Base-by-base conservation (phyloP, 2,329 filamentous ascomycete genomes). In the Furcasterigmium furcatum region DNA sequence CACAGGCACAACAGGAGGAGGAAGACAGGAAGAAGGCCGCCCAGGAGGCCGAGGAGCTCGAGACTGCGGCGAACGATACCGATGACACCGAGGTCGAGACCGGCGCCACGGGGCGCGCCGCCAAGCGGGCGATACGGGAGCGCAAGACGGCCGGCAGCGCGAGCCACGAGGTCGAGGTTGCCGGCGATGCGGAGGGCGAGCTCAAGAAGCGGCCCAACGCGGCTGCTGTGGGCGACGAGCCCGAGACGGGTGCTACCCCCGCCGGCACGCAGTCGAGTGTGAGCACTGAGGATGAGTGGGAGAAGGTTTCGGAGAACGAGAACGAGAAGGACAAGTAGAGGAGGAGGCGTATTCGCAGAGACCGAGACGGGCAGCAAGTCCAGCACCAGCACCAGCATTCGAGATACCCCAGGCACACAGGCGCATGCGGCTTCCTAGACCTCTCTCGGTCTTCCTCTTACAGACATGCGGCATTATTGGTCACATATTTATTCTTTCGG, bases 201-300 rank as follows among this genome's bases (percentile, higher is more conserved):
- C 60, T 82, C 53, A 81, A 77, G 65, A 72, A 71, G 42, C 71
- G 74, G 41, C 58, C 58, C 16, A 64, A 57, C 41, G 51, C 49
- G 16, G 55, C 57, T 20, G 55, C 55, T 4, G 4, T 8, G 12
- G 8, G 14, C n/a, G 74, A 72, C 44, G 66, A 76, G 51, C 59
- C 82, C 53, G 80, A 77, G 65, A 72, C 71, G 42, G 71, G 74
- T 38, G 58, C 58, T 14, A 63, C 58, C 38, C 50, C 49, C 14
- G 62, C 67, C 42, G 74, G 72, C 30, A 72, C 69, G 20, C 79
- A 75, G 63, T 82, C 78, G 38, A 74, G 77, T 43, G 75, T 66
- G 18, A 92, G 90, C 67, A 96, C 91, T 5, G 92, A 97, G 70
- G 92, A 92, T 60, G 92, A 97, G 69, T 97, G 92, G 92, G 92